phyloP scores from a whole-genome alignment of 2,329 filamentous ascomycete species.

The Colletotrichum tofieldiae region DNA sequence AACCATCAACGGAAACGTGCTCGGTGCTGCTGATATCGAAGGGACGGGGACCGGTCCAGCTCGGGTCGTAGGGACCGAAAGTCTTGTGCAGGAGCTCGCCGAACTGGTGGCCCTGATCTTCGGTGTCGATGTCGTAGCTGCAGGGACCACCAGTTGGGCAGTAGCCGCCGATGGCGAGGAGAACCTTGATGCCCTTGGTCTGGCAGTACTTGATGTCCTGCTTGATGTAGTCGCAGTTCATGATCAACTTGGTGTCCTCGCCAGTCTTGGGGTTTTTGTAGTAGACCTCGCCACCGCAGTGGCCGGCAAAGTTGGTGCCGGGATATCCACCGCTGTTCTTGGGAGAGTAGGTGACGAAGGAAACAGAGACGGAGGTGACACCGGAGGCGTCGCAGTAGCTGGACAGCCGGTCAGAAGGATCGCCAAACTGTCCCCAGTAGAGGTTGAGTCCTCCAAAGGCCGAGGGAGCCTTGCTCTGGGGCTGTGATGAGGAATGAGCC shows the following conservation, averaged over 20 bases:
- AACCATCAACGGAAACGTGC: slow-evolving; percentile 56
- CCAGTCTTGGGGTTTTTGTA: slow-evolving; percentile 44
- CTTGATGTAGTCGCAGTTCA: slow-evolving; percentile 55
- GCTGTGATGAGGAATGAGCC: slow-evolving; percentile 22
- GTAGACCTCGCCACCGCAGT: slow-evolving; percentile 53
- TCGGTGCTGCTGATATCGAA: slow-evolving; percentile 52
- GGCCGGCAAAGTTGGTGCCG: slow-evolving; percentile 57
- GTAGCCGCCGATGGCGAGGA: slow-evolving; percentile 59
- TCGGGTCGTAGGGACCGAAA: slow-evolving; percentile 55
- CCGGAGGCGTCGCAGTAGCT: slow-evolving; percentile 54
- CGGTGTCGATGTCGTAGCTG: slow-evolving; percentile 54
- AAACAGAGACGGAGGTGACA: slow-evolving; percentile 56
- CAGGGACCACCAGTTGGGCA: slow-evolving; percentile 45
- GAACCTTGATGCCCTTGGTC: slow-evolving; percentile 58
- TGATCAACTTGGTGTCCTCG: slow-evolving; percentile 51
- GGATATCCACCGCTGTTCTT: slow-evolving; percentile 56
- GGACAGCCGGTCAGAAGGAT: slow-evolving; percentile 49
- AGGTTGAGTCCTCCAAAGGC: slow-evolving; percentile 55
- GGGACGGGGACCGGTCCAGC: slow-evolving; percentile 55
- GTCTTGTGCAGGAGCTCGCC: slow-evolving; percentile 57
- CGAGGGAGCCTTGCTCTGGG: slow-evolving; percentile 17
- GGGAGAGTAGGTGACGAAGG: slow-evolving; percentile 57
- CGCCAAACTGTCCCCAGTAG: slow-evolving; percentile 58
- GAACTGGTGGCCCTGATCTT: slow-evolving; percentile 53
- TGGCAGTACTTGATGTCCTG: slow-evolving; percentile 60